phyloP scores from a whole-genome alignment of 2,329 filamentous ascomycete genomes.

The Annulohypoxylon truncatum region DNA sequence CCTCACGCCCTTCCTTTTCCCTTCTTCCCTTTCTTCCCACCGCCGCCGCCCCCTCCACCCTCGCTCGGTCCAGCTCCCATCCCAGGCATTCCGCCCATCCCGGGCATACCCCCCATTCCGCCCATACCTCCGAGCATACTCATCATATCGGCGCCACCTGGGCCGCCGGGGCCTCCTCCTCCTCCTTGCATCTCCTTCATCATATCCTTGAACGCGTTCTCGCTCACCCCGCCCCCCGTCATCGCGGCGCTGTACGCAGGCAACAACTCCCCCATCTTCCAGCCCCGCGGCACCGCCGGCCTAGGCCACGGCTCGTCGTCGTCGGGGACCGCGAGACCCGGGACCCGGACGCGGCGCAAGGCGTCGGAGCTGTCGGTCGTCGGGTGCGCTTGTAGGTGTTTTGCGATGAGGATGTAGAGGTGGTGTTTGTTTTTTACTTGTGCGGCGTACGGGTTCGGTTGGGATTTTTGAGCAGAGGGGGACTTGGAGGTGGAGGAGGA shows the following conservation, averaged over 20 bases:
- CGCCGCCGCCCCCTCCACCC: conserved; percentile 32
- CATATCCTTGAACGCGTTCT: conserved; percentile 96
- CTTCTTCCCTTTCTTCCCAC: conserved; percentile 62
- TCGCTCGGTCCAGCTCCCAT: conserved; percentile 36
- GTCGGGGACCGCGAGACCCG: conserved; percentile 74
- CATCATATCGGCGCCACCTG: conserved; percentile 48
- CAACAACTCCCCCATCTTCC: conserved; percentile 87
- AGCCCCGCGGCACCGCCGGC: conserved; percentile 83
- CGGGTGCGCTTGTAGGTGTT: conserved; percentile 81
- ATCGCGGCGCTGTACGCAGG: conserved; percentile 90
- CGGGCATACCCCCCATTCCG: conserved; percentile 34
- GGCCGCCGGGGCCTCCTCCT: conserved; percentile 56
- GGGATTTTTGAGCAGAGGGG: neutral
- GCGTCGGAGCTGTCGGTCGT: conserved; percentile 76
- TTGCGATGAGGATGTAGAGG: conserved; percentile 82
- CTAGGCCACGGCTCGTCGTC: conserved; percentile 75
- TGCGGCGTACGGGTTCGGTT: conserved; percentile 33
- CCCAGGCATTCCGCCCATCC: conserved; percentile 22
- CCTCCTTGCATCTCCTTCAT: conserved; percentile 86
- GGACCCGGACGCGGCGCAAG: conserved; percentile 75
- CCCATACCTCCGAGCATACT: conserved; percentile 44
- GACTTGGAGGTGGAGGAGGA: conserved; percentile 21
- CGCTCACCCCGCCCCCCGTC: conserved; percentile 91
- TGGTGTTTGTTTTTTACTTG: conserved; percentile 84
- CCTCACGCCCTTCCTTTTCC: conserved; percentile 54